A percentile compares a stretch with the other conserved stretches of the same genome.
Evolutionary conservation across 306 rosid species (phyloP).

Genomic region (Herpetospermum pedunculosum): DNA sequence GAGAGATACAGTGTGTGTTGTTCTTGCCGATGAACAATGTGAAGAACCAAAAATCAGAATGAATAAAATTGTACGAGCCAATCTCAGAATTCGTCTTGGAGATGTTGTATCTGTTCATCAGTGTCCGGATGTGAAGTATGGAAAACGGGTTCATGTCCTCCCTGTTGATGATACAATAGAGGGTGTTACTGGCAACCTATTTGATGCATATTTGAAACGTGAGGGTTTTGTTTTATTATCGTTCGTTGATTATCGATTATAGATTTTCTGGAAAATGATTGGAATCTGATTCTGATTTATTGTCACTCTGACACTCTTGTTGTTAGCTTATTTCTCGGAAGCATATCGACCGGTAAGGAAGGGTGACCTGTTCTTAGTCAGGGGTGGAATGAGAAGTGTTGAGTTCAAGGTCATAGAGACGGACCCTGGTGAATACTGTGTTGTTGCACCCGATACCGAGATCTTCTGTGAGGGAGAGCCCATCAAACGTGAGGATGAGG

Average conservation of each 20-base stretch:
- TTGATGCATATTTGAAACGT: constrained; percentile 61
- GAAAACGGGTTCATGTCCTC: constrained; percentile 49
- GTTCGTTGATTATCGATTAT: background rate
- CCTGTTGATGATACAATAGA: constrained; percentile 57
- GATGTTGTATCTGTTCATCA: constrained; percentile 49
- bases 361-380: constrained; percentile 52
- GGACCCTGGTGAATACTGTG: constrained; percentile 48
- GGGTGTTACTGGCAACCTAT: constrained; percentile 54
- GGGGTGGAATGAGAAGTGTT: constrained; percentile 52
- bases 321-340: constrained; percentile 41
- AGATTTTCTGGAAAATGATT: background rate
- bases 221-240: constrained; percentile 13
- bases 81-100: constrained; percentile 49
- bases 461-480: constrained; percentile 64
- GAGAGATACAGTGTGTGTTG: constrained; percentile 50
- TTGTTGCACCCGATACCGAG: constrained; percentile 58
- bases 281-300: constrained; percentile 6
- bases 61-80: constrained; percentile 52
- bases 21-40: constrained; percentile 43
- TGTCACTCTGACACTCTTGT: background rate
- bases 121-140: constrained; percentile 53
- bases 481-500: constrained; percentile 55
- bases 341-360: constrained; percentile 46
- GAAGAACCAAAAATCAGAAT: constrained; percentile 53
- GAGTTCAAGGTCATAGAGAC: constrained; percentile 54